These are phyloP conservation scores for Aegilops speltoides DNA, from an alignment of 176 grass and related monocot genomes.

Conservation along the genomic window DNA sequence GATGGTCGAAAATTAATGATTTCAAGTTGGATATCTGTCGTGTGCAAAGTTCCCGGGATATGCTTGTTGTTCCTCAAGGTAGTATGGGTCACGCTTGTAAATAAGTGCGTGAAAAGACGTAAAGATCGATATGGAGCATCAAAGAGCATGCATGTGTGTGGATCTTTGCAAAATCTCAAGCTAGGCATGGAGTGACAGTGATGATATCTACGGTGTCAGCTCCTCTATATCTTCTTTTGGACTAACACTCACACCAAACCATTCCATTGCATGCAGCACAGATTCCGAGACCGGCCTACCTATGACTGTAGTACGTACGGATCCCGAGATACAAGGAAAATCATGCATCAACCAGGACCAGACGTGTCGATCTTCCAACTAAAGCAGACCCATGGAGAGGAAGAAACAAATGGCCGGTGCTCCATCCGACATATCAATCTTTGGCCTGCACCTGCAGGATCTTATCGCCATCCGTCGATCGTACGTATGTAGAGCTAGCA, in stretches of 20 bases:
- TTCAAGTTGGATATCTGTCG: neutral
- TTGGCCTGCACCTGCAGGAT: neutral
- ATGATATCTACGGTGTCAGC: neutral
- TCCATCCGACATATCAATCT: neutral
- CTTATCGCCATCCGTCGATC: neutral
- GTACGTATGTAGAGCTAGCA: neutral
- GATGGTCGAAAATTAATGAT: too few relatives aligned
- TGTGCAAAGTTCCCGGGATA: conserved; percentile 15
- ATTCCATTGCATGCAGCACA: neutral
- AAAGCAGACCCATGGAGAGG: neutral
- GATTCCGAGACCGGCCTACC: neutral
- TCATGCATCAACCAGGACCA: neutral
- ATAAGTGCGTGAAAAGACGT: neutral
- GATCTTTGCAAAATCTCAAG: conserved; percentile 6
- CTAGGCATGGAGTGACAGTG: neutral
- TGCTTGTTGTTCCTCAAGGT: too few relatives aligned
- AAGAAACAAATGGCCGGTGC: too few relatives aligned
- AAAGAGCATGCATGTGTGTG: neutral
- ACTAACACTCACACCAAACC: neutral
- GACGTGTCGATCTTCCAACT: neutral
- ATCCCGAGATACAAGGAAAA: neutral
- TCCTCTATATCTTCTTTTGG: conserved; percentile 5
- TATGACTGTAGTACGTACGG: neutral
- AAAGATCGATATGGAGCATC: neutral
- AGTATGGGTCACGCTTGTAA: too few relatives aligned